Conservation (phyloP, 2,329 filamentous ascomycete genomes). For the Zopfia rhizophila region DNA sequence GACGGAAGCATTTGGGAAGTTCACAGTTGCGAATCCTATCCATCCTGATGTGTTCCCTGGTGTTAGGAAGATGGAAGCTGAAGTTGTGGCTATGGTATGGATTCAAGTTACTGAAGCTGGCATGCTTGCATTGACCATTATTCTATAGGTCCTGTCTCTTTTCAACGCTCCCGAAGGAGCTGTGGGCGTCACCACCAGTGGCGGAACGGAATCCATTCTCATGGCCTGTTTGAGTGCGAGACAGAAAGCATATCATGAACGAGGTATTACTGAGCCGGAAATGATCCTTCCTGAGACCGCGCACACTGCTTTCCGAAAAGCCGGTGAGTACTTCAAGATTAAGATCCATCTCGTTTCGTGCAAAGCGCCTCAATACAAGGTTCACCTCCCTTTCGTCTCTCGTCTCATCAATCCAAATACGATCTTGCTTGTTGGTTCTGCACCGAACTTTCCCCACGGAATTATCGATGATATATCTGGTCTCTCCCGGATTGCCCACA, state of each 20-base stretch:
- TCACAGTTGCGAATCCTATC: slow-evolving; percentile 95
- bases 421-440: slow-evolving; percentile 89
- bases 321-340: slow-evolving; percentile 95
- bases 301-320: slow-evolving; percentile 97
- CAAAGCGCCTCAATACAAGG: slow-evolving; percentile 85
- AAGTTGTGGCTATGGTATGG: slow-evolving; percentile 91
- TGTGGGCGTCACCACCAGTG: slow-evolving; percentile 89
- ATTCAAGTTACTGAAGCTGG: background rate
- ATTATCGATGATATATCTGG: slow-evolving; percentile 94
- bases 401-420: slow-evolving; percentile 95
- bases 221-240: slow-evolving; percentile 93
- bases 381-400: slow-evolving; percentile 79
- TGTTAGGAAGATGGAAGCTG: slow-evolving; percentile 98
- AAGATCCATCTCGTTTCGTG: slow-evolving; percentile 89
- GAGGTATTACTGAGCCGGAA: slow-evolving; percentile 90
- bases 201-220: slow-evolving; percentile 95
- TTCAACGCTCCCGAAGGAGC: slow-evolving; percentile 90
- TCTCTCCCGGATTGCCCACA: slow-evolving; percentile 83
- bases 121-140: no score
- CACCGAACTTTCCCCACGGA: slow-evolving; percentile 97
- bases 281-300: slow-evolving; percentile 97
- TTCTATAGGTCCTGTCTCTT: slow-evolving; percentile 72
- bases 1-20: slow-evolving; percentile 91
- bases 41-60: slow-evolving; percentile 98
- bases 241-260: slow-evolving; percentile 86